Evolutionary conservation across 495 filamentous ascomycete genomes (phyloP).

Genomic region (Talaromyces wortmannii): DNA sequence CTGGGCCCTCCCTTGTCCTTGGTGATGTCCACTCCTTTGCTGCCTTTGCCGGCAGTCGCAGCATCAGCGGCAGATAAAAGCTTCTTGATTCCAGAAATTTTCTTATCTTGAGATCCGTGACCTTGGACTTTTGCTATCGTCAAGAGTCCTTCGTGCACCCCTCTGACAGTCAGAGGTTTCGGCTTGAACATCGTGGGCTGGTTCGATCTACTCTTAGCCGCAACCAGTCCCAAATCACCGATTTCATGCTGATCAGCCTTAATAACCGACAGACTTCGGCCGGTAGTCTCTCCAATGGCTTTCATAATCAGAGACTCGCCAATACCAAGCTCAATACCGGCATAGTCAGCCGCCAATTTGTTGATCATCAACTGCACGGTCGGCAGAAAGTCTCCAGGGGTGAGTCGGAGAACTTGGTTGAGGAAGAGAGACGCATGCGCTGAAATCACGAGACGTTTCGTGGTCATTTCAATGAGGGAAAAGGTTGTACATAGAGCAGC

Average conservation of each 20-base stretch:
- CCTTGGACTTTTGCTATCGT: constrained; percentile 81
- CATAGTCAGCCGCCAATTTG: constrained; percentile 93
- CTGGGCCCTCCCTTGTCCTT: constrained; percentile 91
- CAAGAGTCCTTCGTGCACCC: constrained; percentile 84
- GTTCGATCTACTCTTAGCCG: constrained; percentile 86
- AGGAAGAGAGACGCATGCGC: constrained; percentile 87
- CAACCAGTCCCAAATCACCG: constrained; percentile 89
- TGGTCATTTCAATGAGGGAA: constrained; percentile 86
- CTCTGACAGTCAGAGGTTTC: constrained; percentile 78
- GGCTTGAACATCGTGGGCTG: constrained; percentile 98
- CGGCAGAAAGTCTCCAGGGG: constrained; percentile 78
- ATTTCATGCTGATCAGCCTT: constrained; percentile 94
- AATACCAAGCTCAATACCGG: constrained; percentile 92
- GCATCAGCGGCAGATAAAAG: constrained; percentile 81
- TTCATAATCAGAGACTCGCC: constrained; percentile 98
- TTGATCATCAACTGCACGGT: constrained; percentile 95
- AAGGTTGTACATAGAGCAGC: constrained; percentile 93
- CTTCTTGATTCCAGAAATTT: constrained; percentile 93
- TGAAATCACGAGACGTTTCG: constrained; percentile 79
- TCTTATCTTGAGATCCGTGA: constrained; percentile 80
- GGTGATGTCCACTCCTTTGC: constrained; percentile 71
- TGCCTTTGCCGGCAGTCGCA: constrained; percentile 56
- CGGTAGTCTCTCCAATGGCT: constrained; percentile 89
- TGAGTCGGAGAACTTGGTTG: constrained; percentile 84
- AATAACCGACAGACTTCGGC: constrained; percentile 77